Conservation (phyloP, 1,139 yeast species). For the Diutina pseudorugosa region DNA sequence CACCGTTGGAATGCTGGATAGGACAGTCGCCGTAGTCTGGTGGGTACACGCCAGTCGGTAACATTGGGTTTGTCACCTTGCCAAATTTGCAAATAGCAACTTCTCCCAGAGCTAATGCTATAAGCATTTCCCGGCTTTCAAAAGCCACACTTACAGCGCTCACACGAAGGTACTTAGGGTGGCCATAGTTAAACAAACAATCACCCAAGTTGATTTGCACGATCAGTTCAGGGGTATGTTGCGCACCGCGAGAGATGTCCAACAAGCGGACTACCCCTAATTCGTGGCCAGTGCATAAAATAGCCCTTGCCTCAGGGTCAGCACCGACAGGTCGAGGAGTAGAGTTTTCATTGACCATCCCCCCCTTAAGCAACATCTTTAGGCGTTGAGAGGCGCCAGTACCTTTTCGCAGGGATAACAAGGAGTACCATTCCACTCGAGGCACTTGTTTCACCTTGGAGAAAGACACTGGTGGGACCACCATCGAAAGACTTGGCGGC, state of each 20-base stretch:
- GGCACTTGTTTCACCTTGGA: conserved; percentile 45
- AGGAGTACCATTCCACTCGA: conserved; percentile 64
- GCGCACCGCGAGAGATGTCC: conserved; percentile 74
- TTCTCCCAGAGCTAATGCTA: conserved; percentile 58
- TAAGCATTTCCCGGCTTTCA: conserved; percentile 64
- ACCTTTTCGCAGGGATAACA: conserved; percentile 29
- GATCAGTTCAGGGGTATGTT: conserved; percentile 40
- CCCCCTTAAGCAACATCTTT: conserved; percentile 52
- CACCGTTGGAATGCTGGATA: conserved; percentile 22
- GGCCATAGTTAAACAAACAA: conserved; percentile 20
- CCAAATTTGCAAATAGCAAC: conserved; percentile 69
- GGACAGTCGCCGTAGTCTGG: conserved; percentile 20
- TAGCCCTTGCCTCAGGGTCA: conserved; percentile 43
- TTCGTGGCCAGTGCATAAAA: conserved; percentile 69
- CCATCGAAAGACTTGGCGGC: conserved; percentile 64
- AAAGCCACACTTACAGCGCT: conserved; percentile 61
- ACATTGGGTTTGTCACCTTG: conserved; percentile 10
- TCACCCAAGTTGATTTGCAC: conserved; percentile 26
- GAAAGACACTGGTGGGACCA: conserved; percentile 61
- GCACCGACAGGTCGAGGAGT: conserved; percentile 36
- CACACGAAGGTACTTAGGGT: conserved; percentile 30
- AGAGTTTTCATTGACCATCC: conserved; percentile 36
- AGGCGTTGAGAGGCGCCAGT: conserved; percentile 27
- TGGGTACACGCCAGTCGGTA: conserved; percentile 8
- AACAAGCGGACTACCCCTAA: conserved; percentile 70